A percentile compares a stretch with the other conserved stretches of the same genome.
Conservation (phyloP, 2,329 filamentous ascomycete genomes). For the Elsinoe perseae region DNA sequence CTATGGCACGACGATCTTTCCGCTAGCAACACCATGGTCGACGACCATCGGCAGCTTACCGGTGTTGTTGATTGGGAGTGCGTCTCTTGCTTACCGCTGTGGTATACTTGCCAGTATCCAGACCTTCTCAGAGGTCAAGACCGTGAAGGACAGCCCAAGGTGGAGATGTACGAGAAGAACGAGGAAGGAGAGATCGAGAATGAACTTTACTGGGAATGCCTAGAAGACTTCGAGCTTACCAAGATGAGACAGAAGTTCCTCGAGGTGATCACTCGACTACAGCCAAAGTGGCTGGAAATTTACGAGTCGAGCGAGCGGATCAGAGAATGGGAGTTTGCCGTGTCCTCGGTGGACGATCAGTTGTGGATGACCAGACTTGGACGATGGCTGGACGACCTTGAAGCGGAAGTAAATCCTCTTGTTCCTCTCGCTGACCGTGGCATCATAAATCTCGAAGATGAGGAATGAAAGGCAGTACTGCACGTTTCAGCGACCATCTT, state of each 20-base stretch:
- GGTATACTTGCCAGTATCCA: background rate
- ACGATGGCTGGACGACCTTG: background rate
- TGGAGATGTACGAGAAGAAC: background rate
- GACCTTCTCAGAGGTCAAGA: background rate
- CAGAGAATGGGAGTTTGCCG: background rate
- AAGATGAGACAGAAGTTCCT: background rate
- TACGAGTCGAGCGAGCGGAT: background rate
- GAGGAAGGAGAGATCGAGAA: background rate
- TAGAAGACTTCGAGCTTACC: background rate
- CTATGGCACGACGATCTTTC: background rate
- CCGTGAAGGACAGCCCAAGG: background rate
- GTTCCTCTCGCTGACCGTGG: background rate
- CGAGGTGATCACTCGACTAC: background rate
- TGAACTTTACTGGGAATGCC: constrained; percentile 2
- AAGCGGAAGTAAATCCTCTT: background rate
- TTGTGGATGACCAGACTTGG: background rate
- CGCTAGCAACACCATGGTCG: background rate
- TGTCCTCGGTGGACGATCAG: background rate
- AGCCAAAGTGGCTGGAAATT: background rate
- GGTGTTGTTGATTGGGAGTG: background rate
- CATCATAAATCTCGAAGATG: background rate
- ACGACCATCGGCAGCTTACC: background rate
- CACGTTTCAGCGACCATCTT: background rate
- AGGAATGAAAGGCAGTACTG: background rate
- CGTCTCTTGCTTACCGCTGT: background rate